Evolutionary conservation across 768 basidiomycete species (phyloP), one percentile per base, ranked within the genome.

Genomic region (Amanita muscaria): DNA sequence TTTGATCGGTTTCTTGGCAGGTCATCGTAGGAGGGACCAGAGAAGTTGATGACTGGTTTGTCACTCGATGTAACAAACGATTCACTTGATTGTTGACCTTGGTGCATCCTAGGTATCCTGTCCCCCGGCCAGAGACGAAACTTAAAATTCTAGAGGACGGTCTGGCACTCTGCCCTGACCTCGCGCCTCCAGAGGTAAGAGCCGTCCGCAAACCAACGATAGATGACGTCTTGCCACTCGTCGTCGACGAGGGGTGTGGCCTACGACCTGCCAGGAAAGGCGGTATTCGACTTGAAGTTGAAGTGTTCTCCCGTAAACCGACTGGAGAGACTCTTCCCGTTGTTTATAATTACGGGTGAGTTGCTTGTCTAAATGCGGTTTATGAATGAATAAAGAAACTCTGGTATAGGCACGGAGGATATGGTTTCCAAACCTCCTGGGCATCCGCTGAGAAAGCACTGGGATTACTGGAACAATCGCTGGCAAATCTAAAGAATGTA

Each of bases 281-380:
- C n/a, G 84, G 85, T 0, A 67, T 83, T 18, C 61, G 79, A 30
- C 55, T 83, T 2, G 79, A 74, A 27, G 57, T 59, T 0, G 74
- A 72, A 15, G 64, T 54, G 58, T 45, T 69, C 25, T 59, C 34
- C 6, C 35, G 62, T 5, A 21, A 24, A 12, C 40, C 50, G 31
- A 49, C 51, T 14, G 42, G 54, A 15, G 50, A 44, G 15, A 62
- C 53, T 45, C 59, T 77, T 12, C 77, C 77, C 0, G 57, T 81
- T 19, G 66, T 83, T 0, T 68, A 77, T 52, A 81, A 85, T 55
- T 81, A 84, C 51, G 81, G 82, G 75, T 79, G 55, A 56, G 72
- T 60, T 4, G n/a, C 40, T 29, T 43, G 3, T 15, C 12, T 27
- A 16, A 3, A n/a, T 25, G n/a, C n/a, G 19, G 15, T 22, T 35